A percentile compares a stretch with the other conserved stretches of the same genome.
Evolutionary conservation across 1,284 basidiomycete genomes (phyloP).

Genomic region (Sparassis latifolia): DNA sequence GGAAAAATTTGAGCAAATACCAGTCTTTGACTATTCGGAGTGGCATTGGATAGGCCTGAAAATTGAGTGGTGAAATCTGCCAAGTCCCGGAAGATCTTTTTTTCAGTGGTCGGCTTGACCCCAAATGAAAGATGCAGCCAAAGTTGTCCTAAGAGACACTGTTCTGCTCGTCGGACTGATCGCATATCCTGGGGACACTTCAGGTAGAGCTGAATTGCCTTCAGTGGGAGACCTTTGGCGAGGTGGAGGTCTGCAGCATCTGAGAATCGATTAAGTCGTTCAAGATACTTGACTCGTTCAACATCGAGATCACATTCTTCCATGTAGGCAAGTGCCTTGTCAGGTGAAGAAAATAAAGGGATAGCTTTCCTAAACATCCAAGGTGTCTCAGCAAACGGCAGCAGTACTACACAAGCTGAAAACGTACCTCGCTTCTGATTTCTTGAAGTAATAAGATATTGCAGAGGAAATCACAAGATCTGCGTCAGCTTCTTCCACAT

Average conservation of each 20-base stretch:
- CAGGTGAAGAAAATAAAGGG: conserved; percentile 41
- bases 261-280: conserved; percentile 32
- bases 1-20: background rate
- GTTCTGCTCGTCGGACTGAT: conserved; percentile 13
- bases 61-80: conserved; percentile 8
- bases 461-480: conserved; percentile 41
- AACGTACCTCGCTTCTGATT: conserved; percentile 39
- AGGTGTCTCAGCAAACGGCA: background rate
- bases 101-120: too few species aligned
- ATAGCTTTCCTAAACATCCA: conserved; percentile 35
- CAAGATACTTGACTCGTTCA: conserved; percentile 44
- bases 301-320: conserved; percentile 49
- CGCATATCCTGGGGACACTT: conserved; percentile 20
- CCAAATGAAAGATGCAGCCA: conserved; percentile 25
- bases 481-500: conserved; percentile 29
- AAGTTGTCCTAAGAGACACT: conserved; percentile 19
- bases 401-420: background rate
- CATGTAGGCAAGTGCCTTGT: conserved; percentile 53
- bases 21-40: background rate
- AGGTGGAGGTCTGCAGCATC: conserved; percentile 56
- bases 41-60: conserved; percentile 12
- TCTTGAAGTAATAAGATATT: conserved; percentile 44
- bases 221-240: conserved; percentile 38
- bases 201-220: conserved; percentile 44
- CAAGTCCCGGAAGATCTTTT: conserved; percentile 4